These are phyloP conservation scores for Spergularia bocconei DNA, from an alignment of 148 eudicot genomes.

Conservation along the genomic window DNA sequence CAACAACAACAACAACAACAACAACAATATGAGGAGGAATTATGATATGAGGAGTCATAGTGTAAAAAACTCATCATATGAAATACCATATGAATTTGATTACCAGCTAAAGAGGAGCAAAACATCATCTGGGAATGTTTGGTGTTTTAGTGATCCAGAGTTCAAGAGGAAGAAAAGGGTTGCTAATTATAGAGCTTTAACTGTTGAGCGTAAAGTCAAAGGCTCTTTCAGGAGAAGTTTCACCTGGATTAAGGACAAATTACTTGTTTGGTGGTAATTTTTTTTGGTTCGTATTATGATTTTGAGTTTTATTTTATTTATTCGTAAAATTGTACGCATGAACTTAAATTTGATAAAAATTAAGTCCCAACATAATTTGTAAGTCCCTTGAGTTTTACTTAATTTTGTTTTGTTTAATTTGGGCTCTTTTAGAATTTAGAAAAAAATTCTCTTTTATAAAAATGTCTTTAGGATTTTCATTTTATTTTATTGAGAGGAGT, in stretches of 20 bases:
- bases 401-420: too few species aligned
- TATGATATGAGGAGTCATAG: conserved; percentile 48
- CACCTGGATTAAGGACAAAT: conserved; percentile 57
- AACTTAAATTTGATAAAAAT: too few species aligned
- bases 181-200: conserved; percentile 63
- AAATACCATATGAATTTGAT: conserved; percentile 24
- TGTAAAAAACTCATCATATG: conserved; percentile 20
- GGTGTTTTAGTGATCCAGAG: conserved; percentile 70
- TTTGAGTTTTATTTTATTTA: not conserved
- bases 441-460: too few species aligned
- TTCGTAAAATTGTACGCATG: too few species aligned
- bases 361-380: too few species aligned
- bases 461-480: too few species aligned
- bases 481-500: too few species aligned
- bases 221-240: conserved; percentile 72
- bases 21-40: not conserved
- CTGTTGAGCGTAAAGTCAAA: conserved; percentile 77
- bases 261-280: conserved; percentile 35
- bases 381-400: too few species aligned
- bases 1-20: conserved; percentile 12
- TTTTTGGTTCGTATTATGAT: not conserved
- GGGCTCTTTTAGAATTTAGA: too few species aligned
- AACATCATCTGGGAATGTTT: conserved; percentile 39
- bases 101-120: conserved; percentile 45
- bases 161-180: conserved; percentile 81